Base-by-base conservation (phyloP, 177 flowering plant species). In the Vitis hybrid region DNA sequence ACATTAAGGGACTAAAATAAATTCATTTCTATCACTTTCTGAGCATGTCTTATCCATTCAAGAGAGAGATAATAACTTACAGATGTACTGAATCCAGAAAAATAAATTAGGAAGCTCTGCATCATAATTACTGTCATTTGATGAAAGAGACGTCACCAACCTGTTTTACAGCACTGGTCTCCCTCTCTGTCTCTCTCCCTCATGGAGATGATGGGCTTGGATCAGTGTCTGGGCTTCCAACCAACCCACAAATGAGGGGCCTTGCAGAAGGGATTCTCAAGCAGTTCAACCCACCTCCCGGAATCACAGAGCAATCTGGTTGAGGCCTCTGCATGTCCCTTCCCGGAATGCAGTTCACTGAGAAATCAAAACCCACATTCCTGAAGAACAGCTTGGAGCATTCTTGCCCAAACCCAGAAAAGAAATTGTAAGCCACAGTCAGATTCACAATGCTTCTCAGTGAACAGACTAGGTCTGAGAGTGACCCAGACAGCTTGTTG, bases 311-410 rank as follows among this genome's bases (percentile, higher is more conserved):
- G 62, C 99, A 94, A 67, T 94, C 90, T 1, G 92, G 90, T 39
- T 66, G 80, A 26, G 97, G 94, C 72, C 98, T 85, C 84, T 94
- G 98, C 90, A 84, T 78, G 18, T 76, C 74, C 45, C 71, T 80
- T 4, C 97, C 97, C 1, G 97, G 97, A 59, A 94, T 88, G 76
- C 98, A 94, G 62, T 94, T 94, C 23, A 57, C 73, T 1, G 92
- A 79, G 75, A 94, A 84, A 85, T 92, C 95, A 67, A 94, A 88
- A 10, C 94, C 97, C 66, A 83, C 83, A 73, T 85, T 84, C 21
- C 86, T 82, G 55, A 72, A 72, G 39, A 56, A 72, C 77, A 84
- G 56, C 64, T 78, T 84, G 14, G 72, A 17, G 57, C 98, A 94
- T n/a, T 83, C 87, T 56, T 80, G 86, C 57, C 82, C 74, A 60